Evolutionary conservation across 345 rosid species (phyloP), one percentile per base, ranked within the genome.

Genomic region (Abelmoschus esculentus): DNA sequence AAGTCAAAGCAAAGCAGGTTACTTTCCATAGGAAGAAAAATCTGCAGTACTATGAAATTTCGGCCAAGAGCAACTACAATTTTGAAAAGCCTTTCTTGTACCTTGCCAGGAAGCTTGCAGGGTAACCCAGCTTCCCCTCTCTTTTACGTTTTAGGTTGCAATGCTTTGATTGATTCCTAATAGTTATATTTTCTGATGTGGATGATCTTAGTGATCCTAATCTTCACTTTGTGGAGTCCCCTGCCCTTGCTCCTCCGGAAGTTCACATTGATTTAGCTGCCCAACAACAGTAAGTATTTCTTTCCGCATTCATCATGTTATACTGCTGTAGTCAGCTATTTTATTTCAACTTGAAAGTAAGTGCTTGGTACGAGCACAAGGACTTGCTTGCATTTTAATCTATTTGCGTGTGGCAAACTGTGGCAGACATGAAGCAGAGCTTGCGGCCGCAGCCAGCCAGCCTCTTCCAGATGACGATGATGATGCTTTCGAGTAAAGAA

Each of bases 11-110:
- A 1, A 90, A 92, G 77, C 93, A 90, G 74, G 96, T 90, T 1
- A 92, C 96, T 0, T 90, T 88, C 85, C 95, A 90, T 86, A 85
- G 96, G 87, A 88, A 92, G 90, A 92, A 90, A 85, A 90, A 90
- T 73, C 85, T 92, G 1, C 96, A 88, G 70, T 92, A 92, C 80
- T 92, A 92, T 38, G 96, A 92, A 72, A 92, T 92, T 2, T 92
- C 98, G 1, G 98, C 98, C 7, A 92, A 92, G 87, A 92, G 96
- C 60, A 92, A 92, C 80, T 90, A 90, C 81, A 92, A 90, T 55
- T 90, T 92, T 9, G 98, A 90, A 87, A 90, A 92, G 73, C 98
- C 96, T 2, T 92, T 90, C 83, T 77, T 92, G 75, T 92, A 90
- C 82, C 93, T 92, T 6, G 91, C 98, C 32, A 80, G 96, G 76